Evolutionary conservation across 257 asterid species (phyloP), one percentile per base, ranked within the genome.

Genomic region (Parsonsia alboflavescens): DNA sequence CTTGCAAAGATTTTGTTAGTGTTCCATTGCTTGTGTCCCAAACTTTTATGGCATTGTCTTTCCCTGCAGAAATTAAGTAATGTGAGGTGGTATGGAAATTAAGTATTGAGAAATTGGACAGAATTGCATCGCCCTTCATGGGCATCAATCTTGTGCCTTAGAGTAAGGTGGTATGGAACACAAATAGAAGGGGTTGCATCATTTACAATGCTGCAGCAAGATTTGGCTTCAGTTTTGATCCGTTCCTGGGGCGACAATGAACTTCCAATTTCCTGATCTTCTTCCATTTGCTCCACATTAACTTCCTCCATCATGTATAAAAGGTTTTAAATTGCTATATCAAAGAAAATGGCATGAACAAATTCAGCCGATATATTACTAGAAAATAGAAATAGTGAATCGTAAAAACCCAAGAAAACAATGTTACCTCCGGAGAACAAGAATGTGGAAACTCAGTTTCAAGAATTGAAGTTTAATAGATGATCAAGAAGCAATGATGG

Each of bases 91-190:
- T n/a, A n/a, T n/a, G n/a, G n/a, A n/a, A n/a, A n/a, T n/a, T n/a
- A n/a, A n/a, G n/a, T 75, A 28, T 50, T 64, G 42, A 74, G 78
- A 50, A 65, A 75, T 65, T 28, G 30, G 41, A 75, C 19, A 52
- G 78, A 75, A 46, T 49, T 65, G 66, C 78, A 74, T 74, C 64
- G 21, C 58, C 36, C 77, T 44, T 46, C 7, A n/a, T 73, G 62
- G 39, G 71, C 77, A 58, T 45, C 12, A 74, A 74, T 74, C 68
- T 63, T 74, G 77, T 74, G 77, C 22, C 59, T 48, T 19, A 52
- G 57, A 52, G 57, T 52, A 52, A 74, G 72, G 45, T 63, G 53
- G 48, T 46, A 11, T 28, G 71, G 72, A 52, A 44, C 62, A 28
- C 28, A n/a, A 26, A 46, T 16, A 15, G 73, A 4, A 10, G n/a